These are phyloP conservation scores for Coemansia sp. DNA, from an alignment of 192 early-diverging fungal genomes.

Conservation along the genomic window DNA sequence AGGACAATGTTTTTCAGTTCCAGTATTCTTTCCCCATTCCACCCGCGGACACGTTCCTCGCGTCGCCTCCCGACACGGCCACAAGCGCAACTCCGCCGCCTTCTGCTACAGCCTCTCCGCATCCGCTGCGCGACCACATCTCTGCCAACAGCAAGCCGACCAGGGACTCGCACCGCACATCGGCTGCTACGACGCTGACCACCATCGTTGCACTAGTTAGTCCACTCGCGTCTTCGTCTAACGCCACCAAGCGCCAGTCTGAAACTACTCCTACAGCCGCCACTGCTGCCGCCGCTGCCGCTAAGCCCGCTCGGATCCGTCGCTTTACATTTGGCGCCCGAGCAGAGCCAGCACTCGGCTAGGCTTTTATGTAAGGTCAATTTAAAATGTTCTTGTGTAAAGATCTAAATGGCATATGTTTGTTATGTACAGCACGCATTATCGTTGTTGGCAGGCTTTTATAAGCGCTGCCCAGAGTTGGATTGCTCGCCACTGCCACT, in stretches of 20 bases:
- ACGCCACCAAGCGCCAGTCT: background rate
- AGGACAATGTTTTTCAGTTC: background rate
- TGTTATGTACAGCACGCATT: background rate
- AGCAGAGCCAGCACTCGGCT: slow-evolving; percentile 9
- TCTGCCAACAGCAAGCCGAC: background rate
- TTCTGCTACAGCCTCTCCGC: background rate
- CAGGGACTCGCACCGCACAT: slow-evolving; percentile 11
- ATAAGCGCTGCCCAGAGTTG: background rate
- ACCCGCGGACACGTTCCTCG: background rate
- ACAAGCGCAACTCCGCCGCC: slow-evolving; percentile 3
- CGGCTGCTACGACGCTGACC: slow-evolving; percentile 20
- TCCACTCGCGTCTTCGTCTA: slow-evolving; percentile 4
- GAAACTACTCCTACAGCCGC: background rate
- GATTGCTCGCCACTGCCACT: background rate
- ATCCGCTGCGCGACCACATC: background rate
- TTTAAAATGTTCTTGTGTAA: too few species aligned
- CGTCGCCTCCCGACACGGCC: slow-evolving; percentile 22
- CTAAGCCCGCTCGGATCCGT: background rate
- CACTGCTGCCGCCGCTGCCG: background rate
- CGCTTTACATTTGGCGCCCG: slow-evolving; percentile 11
- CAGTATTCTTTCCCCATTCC: background rate
- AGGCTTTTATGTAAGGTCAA: too few species aligned
- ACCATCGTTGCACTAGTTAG: slow-evolving; percentile 5
- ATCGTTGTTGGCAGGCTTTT: background rate
- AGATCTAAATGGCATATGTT: background rate